Percentiles rank a stretch among this genome's conserved stretches.
These are phyloP conservation scores for Yarrowia keelungensis DNA, from an alignment of 805 yeast genomes.

Conservation along the genomic window DNA sequence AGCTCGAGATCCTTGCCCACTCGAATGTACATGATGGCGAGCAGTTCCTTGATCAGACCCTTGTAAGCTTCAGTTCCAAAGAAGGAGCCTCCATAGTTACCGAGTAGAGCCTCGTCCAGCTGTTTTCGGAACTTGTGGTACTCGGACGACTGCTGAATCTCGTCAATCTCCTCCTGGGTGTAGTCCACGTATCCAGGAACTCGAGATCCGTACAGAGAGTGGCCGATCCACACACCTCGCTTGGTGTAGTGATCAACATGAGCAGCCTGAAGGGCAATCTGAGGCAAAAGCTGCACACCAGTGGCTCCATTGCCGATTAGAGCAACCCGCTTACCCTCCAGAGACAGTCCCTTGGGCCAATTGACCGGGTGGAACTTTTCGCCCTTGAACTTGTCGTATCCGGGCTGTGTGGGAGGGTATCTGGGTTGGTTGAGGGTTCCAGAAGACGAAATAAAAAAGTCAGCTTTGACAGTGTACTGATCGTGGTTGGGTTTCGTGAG, in stretches of 20 bases:
- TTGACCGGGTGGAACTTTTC: conserved; percentile 48
- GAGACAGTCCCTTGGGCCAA: conserved; percentile 47
- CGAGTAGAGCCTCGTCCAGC: conserved; percentile 41
- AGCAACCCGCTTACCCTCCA: conserved; percentile 46
- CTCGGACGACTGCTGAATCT: conserved; percentile 41
- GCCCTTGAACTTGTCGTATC: conserved; percentile 47
- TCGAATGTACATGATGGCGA: conserved; percentile 40
- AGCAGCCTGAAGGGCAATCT: conserved; percentile 42
- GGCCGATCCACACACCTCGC: conserved; percentile 36
- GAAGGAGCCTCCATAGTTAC: conserved; percentile 39
- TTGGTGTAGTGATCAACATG: conserved; percentile 28
- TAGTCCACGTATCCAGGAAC: conserved; percentile 42
- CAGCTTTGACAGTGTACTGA: conserved; percentile 41
- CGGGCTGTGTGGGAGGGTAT: conserved; percentile 46
- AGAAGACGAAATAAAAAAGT: conserved; percentile 44
- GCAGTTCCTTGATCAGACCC: conserved; percentile 39
- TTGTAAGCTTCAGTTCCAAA: conserved; percentile 36
- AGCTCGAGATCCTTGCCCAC: conserved; percentile 41
- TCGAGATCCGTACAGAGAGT: conserved; percentile 42
- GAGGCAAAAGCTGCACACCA: conserved; percentile 49
- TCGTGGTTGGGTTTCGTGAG: conserved; percentile 26
- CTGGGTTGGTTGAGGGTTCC: conserved; percentile 48
- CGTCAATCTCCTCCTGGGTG: conserved; percentile 40
- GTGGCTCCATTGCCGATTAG: conserved; percentile 51
- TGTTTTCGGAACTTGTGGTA: conserved; percentile 45